A percentile compares a stretch with the other conserved stretches of the same genome.
phyloP scores from a whole-genome alignment of 805 yeast genomes.

The Ascoidea tarda region DNA sequence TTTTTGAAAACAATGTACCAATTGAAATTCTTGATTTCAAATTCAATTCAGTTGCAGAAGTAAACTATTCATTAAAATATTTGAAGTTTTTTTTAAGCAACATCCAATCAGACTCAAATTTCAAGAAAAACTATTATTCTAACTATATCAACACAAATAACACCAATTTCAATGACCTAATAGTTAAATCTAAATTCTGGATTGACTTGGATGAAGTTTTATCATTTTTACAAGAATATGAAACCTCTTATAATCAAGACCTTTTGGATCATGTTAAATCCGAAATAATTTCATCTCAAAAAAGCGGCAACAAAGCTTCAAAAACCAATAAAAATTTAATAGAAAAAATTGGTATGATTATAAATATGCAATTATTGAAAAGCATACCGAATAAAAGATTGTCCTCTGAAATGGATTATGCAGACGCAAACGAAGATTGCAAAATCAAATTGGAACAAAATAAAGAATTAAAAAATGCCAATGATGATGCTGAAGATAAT shows the following conservation, averaged over 20 bases:
- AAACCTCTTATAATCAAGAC: not conserved
- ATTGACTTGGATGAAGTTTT: not conserved
- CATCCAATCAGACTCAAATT: not conserved
- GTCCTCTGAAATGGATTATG: not conserved
- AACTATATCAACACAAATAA: not conserved
- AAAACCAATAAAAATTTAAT: no score
- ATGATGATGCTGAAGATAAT: not conserved
- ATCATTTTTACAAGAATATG: not conserved
- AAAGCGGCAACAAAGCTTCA: not conserved
- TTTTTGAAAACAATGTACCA: not conserved
- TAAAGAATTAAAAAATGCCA: not conserved
- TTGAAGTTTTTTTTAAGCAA: no score
- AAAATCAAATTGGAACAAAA: no score
- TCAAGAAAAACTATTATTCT: not conserved
- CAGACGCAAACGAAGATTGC: not conserved
- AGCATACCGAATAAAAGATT: not conserved
- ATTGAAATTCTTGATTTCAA: no score
- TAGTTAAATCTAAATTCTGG: not conserved
- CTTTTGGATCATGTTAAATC: not conserved
- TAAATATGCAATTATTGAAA: not conserved
- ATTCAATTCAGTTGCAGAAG: not conserved
- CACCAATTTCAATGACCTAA: no score
- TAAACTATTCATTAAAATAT: not conserved
- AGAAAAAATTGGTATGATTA: not conserved
- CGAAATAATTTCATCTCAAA: not conserved